Percentiles rank a stretch among this genome's conserved stretches.
These are phyloP conservation scores for Desmodesmus armatus DNA, from an alignment of 139 green algal species.

Conservation along the genomic window DNA sequence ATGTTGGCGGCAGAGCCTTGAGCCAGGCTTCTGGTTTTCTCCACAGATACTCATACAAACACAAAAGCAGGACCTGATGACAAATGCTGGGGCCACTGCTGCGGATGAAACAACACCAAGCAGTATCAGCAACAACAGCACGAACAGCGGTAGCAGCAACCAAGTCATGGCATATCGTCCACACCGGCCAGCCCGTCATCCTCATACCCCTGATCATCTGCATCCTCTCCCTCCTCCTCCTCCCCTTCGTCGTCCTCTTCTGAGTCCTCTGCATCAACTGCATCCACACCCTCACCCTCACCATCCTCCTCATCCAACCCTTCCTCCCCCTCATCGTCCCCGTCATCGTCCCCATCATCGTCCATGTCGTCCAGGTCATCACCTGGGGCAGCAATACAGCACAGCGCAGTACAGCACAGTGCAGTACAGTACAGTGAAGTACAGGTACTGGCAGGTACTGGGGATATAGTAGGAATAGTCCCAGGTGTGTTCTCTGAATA, in stretches of 20 bases:
- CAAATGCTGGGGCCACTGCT: no score
- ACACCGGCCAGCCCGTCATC: not conserved
- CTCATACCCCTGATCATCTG: not conserved
- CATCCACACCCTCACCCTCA: not conserved
- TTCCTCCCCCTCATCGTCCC: no score
- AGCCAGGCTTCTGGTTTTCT: no score
- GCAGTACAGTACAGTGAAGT: not conserved
- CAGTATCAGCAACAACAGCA: not conserved
- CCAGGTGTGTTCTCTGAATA: no score
- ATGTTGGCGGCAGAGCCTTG: no score
- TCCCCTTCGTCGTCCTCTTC: not conserved
- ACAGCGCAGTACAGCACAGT: not conserved
- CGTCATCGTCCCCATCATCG: not conserved
- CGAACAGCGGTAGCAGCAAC: not conserved
- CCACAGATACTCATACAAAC: no score
- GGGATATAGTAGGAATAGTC: no score
- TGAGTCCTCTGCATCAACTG: not conserved
- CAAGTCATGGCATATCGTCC: conserved; percentile 19
- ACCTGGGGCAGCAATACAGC: not conserved
- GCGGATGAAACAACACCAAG: no score
- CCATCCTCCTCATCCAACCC: not conserved
- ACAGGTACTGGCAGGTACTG: no score
- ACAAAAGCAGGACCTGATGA: no score
- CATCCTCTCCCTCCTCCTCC: conserved; percentile 16
- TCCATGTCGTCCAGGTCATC: not conserved